These are phyloP conservation scores for Sordaria brevicollis DNA, from an alignment of 495 filamentous ascomycete genomes.

Conservation along the genomic window DNA sequence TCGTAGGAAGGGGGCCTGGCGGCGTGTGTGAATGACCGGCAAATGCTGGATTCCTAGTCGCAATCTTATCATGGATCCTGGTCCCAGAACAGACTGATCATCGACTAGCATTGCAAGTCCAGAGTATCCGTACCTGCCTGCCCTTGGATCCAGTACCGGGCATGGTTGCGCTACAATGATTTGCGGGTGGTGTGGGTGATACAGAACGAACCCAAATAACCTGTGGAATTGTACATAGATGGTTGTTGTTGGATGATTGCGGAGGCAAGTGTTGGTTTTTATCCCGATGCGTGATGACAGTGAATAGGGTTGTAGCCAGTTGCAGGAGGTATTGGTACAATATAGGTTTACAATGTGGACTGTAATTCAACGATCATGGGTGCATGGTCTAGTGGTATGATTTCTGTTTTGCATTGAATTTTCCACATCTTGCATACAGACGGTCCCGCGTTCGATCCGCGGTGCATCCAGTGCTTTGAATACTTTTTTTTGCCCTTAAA, in stretches of 20 bases:
- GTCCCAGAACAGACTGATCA: neutral
- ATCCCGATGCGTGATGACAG: neutral
- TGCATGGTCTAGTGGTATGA: constrained; percentile 7
- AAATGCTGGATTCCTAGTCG: neutral
- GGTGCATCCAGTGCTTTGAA: constrained; percentile 4
- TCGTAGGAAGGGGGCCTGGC: neutral
- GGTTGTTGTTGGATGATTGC: neutral
- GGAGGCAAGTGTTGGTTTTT: neutral
- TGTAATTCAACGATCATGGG: neutral
- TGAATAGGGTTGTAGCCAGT: too few species aligned
- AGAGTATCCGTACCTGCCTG: neutral
- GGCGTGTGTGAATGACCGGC: neutral
- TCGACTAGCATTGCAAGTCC: neutral
- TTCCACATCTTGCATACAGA: constrained; percentile 4
- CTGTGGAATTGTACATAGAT: neutral
- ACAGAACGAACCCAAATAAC: neutral
- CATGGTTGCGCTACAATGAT: neutral
- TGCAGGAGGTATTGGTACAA: neutral
- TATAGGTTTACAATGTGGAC: neutral
- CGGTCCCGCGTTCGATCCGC: constrained; percentile 9
- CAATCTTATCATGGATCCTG: neutral
- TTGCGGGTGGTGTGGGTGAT: neutral
- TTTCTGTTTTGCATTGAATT: constrained; percentile 7
- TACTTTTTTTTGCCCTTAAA: neutral
- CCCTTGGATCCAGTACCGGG: neutral